phyloP scores from a whole-genome alignment of 495 filamentous ascomycete species.

The Xylaria scruposa region DNA sequence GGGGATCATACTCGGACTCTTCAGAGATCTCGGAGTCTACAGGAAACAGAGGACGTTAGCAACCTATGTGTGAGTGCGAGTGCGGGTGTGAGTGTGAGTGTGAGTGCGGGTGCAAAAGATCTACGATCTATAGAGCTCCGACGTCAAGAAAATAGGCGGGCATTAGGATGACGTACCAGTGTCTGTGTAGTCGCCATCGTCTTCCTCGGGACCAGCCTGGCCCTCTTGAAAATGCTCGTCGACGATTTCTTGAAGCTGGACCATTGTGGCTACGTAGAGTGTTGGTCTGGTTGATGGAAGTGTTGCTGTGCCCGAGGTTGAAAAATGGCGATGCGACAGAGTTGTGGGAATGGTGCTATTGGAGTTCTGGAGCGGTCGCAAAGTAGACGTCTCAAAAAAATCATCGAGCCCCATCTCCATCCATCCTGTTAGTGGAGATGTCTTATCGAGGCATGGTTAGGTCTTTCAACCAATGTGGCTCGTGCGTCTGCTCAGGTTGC shows the following conservation, averaged over 20 bases:
- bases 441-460: not conserved
- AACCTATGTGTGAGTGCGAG: not conserved
- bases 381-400: constrained; percentile 22
- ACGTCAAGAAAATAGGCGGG: constrained; percentile 14
- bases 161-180: constrained; percentile 66
- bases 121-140: not conserved
- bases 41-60: not conserved
- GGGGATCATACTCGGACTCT: constrained; percentile 58
- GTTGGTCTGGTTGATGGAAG: not conserved
- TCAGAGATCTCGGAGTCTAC: constrained; percentile 71
- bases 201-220: constrained; percentile 72
- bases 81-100: not conserved
- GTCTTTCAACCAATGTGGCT: not conserved
- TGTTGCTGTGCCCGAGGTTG: not conserved
- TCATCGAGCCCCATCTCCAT: constrained; percentile 16
- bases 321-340: not conserved
- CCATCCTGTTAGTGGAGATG: not conserved
- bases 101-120: not conserved
- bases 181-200: constrained; percentile 87
- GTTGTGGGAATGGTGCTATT: not conserved
- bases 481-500: not conserved
- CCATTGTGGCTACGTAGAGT: constrained; percentile 64
- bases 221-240: constrained; percentile 91
- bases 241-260: constrained; percentile 93
- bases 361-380: not conserved